phyloP scores from a whole-genome alignment of 768 basidiomycete genomes.

The Boletus pseudo-olivaceus region DNA sequence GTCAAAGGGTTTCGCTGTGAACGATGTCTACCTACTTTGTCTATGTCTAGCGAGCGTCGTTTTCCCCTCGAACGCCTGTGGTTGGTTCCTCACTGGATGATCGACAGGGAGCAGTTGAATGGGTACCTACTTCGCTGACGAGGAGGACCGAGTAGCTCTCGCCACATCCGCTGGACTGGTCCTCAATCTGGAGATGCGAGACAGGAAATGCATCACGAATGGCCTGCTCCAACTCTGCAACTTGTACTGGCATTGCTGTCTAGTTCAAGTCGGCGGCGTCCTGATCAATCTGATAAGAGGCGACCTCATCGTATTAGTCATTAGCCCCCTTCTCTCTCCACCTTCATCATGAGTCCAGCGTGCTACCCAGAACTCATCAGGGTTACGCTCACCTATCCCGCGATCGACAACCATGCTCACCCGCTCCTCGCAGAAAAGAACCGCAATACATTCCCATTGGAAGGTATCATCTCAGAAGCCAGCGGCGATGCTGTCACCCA shows the following conservation, averaged over 20 bases:
- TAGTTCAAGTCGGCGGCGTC: not conserved
- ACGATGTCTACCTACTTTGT: slow-evolving; percentile 45
- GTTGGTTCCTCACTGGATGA: not conserved
- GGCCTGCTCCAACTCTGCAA: slow-evolving; percentile 53
- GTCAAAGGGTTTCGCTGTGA: slow-evolving; percentile 1
- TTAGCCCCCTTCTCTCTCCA: not conserved
- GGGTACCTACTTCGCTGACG: slow-evolving; percentile 63
- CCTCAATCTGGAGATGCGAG: slow-evolving; percentile 66
- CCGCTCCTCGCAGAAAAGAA: slow-evolving; percentile 52
- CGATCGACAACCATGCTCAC: slow-evolving; percentile 80
- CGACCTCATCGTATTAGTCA: not conserved
- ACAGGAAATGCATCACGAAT: slow-evolving; percentile 64
- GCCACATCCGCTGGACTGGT: slow-evolving; percentile 78
- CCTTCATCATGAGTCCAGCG: slow-evolving; percentile 10
- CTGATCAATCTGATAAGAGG: slow-evolving; percentile 16
- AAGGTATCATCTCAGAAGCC: slow-evolving; percentile 67
- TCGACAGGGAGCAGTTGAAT: not conserved
- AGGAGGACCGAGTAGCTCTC: slow-evolving; percentile 71
- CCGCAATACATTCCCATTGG: slow-evolving; percentile 50
- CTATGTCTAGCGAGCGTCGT: slow-evolving; percentile 74
- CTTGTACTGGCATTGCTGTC: slow-evolving; percentile 56
- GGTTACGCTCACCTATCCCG: slow-evolving; percentile 38
- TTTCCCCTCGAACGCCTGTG: slow-evolving; percentile 74
- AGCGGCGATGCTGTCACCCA: slow-evolving; percentile 44
- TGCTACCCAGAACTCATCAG: slow-evolving; percentile 18